Evolutionary conservation across 441 rosid genomes (phyloP).

Genomic region (Dalechampia spathulata): DNA sequence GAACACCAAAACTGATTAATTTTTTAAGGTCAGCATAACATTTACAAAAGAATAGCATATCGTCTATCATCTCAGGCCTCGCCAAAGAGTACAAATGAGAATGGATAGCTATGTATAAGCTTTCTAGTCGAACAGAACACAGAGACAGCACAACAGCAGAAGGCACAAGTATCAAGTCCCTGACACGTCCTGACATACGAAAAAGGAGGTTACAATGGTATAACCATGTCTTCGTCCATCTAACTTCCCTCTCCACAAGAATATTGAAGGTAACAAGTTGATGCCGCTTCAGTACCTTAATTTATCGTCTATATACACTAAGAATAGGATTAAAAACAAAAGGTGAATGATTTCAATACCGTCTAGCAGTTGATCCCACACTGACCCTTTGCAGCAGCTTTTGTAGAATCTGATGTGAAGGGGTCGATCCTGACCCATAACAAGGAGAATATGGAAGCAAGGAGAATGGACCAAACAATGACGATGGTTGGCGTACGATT

Average conservation of each 20-base stretch:
- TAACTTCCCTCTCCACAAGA: constrained; percentile 2
- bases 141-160: too few species aligned
- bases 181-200: too few species aligned
- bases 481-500: constrained; percentile 93
- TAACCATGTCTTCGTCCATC: background rate
- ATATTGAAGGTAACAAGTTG: background rate
- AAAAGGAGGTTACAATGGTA: too few species aligned
- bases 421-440: constrained; percentile 97
- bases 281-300: constrained; percentile 8
- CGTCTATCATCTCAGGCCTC: too few species aligned
- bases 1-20: too few species aligned
- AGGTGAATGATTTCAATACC: background rate
- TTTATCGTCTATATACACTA: constrained; percentile 34
- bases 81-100: too few species aligned
- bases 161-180: too few species aligned
- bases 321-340: background rate
- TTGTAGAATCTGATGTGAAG: constrained; percentile 45
- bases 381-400: constrained; percentile 48
- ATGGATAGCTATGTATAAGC: too few species aligned
- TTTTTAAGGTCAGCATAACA: too few species aligned
- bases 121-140: too few species aligned
- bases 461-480: constrained; percentile 93
- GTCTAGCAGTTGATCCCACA: constrained; percentile 72
- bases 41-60: too few species aligned
- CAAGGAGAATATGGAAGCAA: constrained; percentile 92